Evolutionary conservation across 441 rosid species (phyloP).

Genomic region (Gossypium lobatum): DNA sequence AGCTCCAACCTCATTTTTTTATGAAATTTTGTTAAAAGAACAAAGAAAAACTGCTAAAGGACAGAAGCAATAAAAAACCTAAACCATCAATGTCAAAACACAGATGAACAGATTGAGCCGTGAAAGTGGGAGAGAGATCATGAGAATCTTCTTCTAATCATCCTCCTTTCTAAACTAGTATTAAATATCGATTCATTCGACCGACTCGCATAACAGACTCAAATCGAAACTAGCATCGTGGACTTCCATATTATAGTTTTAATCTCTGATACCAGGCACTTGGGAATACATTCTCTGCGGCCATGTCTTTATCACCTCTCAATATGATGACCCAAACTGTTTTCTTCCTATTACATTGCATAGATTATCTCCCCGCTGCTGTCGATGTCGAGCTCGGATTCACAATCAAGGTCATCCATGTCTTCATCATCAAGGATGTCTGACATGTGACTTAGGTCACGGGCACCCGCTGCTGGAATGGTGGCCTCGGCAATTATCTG

Average conservation of each 20-base stretch:
- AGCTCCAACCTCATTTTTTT: too few species aligned
- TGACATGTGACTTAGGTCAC: conserved; percentile 29
- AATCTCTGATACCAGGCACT: background rate
- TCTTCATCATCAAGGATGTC: conserved; percentile 51
- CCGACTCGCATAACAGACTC: conserved; percentile 12
- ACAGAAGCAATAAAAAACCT: background rate
- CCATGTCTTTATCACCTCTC: conserved; percentile 2
- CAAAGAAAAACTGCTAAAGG: background rate
- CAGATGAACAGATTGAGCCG: background rate
- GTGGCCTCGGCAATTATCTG: conserved; percentile 62
- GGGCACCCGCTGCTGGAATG: conserved; percentile 42
- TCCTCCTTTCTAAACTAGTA: background rate
- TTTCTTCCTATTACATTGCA: conserved; percentile 24
- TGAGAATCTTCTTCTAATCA: background rate
- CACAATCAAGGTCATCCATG: conserved; percentile 57
- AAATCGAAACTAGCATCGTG: background rate
- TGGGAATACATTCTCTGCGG: conserved; percentile 7
- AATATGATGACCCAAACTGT: background rate
- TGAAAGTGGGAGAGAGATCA: background rate
- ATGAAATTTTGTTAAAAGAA: too few species aligned
- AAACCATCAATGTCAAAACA: background rate
- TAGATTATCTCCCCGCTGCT: conserved; percentile 64
- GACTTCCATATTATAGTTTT: background rate
- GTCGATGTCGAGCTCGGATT: conserved; percentile 54
- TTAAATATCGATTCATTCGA: conserved; percentile 13